Evolutionary conservation across 345 rosid species (phyloP).

Genomic region (Camelina sativa): DNA sequence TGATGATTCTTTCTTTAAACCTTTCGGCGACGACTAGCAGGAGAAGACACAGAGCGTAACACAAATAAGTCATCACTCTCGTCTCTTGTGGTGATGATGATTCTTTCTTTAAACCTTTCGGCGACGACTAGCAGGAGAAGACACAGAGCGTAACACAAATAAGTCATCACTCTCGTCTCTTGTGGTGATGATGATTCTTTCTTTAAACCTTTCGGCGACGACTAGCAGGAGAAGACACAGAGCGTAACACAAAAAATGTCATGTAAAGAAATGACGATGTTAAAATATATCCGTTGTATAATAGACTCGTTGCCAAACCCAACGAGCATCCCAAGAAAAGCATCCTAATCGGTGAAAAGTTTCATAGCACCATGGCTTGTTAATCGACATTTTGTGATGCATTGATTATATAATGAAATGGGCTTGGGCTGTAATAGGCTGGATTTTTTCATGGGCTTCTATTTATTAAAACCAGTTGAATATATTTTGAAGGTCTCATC

Average conservation of each 20-base stretch:
- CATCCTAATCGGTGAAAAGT: not conserved
- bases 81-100: conserved; percentile 37
- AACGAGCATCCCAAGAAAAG: conserved; percentile 21
- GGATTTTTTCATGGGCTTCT: not conserved
- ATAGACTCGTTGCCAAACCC: conserved; percentile 10
- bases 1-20: too few relatives aligned
- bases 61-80: not conserved
- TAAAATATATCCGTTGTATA: conserved; percentile 33
- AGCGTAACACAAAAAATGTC: too few relatives aligned
- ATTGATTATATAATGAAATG: not conserved
- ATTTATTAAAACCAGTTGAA: not conserved
- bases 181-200: not conserved
- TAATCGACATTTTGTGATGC: not conserved
- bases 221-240: too few relatives aligned
- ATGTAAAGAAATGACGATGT: too few relatives aligned
- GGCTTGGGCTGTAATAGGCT: conserved; percentile 1
- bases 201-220: too few relatives aligned
- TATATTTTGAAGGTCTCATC: too few relatives aligned
- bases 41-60: too few relatives aligned
- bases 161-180: conserved; percentile 34
- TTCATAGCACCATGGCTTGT: not conserved
- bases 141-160: too few relatives aligned
- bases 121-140: too few relatives aligned
- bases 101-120: too few relatives aligned
- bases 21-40: too few relatives aligned